Conservation (phyloP, 139 green algal species). For the Coelastrella sp. region DNA sequence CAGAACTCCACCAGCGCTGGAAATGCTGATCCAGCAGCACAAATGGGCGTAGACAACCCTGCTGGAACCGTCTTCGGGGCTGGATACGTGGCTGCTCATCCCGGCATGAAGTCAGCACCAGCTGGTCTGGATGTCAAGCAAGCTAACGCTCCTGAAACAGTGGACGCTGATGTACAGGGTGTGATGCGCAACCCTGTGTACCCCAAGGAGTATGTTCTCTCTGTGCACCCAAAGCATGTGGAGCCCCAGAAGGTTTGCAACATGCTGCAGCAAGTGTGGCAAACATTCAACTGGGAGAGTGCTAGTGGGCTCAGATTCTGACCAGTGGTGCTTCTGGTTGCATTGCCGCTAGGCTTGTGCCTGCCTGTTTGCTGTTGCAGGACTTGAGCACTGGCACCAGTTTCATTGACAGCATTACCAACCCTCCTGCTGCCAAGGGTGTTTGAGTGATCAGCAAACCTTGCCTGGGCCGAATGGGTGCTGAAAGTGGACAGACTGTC, state of each 20-base stretch:
- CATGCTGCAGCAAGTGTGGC: no score
- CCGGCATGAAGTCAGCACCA: not conserved
- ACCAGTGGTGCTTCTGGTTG: no score
- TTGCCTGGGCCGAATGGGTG: no score
- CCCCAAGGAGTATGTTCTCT: constrained; percentile 72
- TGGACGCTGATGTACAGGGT: constrained; percentile 35
- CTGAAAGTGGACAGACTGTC: no score
- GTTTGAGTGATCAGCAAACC: no score
- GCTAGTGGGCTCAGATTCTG: no score
- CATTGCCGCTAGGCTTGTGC: no score
- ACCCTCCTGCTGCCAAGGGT: no score
- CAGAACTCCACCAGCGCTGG: not conserved
- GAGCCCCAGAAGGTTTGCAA: not conserved
- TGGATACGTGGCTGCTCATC: not conserved
- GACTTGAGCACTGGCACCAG: no score
- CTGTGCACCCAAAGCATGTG: constrained; percentile 68
- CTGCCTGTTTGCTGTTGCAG: no score
- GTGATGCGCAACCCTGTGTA: constrained; percentile 77
- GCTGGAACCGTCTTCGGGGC: not conserved
- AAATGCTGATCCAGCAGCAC: not conserved
- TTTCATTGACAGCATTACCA: no score
- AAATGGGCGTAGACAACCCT: not conserved
- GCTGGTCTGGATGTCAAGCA: not conserved
- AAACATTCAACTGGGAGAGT: no score
- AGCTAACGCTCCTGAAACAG: not conserved